These are phyloP conservation scores for Tuctoria greenei DNA, from an alignment of 176 grass and related monocot species.

Conservation along the genomic window DNA sequence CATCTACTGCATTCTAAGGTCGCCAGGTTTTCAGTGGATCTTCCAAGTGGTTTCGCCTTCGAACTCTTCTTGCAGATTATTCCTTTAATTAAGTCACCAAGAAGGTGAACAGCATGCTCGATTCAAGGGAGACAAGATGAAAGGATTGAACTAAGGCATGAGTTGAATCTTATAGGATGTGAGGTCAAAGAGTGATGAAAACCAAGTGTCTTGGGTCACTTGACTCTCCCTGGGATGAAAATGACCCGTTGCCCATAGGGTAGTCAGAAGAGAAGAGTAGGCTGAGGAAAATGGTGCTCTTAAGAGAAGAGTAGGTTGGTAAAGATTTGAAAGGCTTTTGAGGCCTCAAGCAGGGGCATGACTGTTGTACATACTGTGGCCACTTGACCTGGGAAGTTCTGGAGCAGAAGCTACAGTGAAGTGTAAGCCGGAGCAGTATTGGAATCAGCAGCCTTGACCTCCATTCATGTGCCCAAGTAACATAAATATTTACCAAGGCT, in stretches of 20 bases:
- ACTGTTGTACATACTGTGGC: not conserved
- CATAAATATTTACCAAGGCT: not conserved
- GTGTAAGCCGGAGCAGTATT: not conserved
- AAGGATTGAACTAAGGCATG: not conserved
- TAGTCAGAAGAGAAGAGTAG: not conserved
- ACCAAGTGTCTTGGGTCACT: not conserved
- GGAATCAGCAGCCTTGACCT: not conserved
- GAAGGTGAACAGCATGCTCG: not conserved
- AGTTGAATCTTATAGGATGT: not conserved
- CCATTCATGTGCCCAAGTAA: constrained; percentile 1
- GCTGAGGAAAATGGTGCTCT: not conserved
- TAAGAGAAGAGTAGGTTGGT: not conserved
- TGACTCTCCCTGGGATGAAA: not conserved
- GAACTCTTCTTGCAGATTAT: not conserved
- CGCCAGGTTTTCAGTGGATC: not conserved
- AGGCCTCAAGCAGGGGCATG: not conserved
- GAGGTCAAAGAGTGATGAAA: not conserved
- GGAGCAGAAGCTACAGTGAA: not conserved
- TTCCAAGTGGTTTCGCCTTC: not conserved
- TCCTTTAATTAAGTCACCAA: constrained; percentile 6
- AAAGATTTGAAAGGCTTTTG: not conserved
- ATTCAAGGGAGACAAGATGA: not conserved
- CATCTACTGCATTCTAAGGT: not conserved
- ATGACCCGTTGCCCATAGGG: not conserved
- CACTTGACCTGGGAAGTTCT: not conserved